A percentile compares a stretch with the other conserved stretches of the same genome.
Evolutionary conservation across 177 flowering plant species (phyloP).

Genomic region (Tripterygium wilfordii): DNA sequence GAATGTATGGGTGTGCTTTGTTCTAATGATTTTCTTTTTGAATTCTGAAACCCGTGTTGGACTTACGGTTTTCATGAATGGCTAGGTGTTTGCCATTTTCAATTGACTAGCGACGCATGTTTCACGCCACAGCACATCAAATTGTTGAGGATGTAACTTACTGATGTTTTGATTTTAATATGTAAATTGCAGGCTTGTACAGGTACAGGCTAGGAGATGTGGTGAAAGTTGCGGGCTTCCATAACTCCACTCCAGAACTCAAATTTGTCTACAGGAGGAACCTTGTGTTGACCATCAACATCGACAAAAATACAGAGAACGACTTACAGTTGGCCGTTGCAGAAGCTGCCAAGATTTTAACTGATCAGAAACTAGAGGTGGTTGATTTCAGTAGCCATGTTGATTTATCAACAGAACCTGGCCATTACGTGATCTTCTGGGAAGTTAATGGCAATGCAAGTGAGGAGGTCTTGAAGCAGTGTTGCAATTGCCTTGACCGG

Average conservation of each 20-base stretch:
- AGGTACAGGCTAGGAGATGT: conserved; percentile 87
- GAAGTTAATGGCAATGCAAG: conserved; percentile 59
- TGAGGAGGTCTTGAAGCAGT: conserved; percentile 44
- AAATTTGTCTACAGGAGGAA: conserved; percentile 72
- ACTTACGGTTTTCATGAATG: too few relatives aligned
- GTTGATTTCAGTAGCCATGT: conserved; percentile 74
- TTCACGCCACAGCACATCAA: too few relatives aligned
- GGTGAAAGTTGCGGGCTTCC: conserved; percentile 74
- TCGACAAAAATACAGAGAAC: conserved; percentile 93
- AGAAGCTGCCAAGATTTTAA: conserved; percentile 41
- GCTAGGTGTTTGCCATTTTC: too few relatives aligned
- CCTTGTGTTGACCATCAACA: conserved; percentile 64
- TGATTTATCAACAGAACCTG: conserved; percentile 56
- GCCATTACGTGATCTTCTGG: conserved; percentile 87
- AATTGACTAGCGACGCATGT: too few relatives aligned
- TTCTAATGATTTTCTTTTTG: too few relatives aligned
- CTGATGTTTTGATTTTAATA: too few relatives aligned
- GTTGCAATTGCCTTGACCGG: conserved; percentile 67
- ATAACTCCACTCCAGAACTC: conserved; percentile 77
- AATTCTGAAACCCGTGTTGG: too few relatives aligned
- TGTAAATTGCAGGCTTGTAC: conserved; percentile 63
- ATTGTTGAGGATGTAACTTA: too few relatives aligned
- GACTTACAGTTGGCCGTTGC: conserved; percentile 78
- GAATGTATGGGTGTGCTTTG: too few relatives aligned
- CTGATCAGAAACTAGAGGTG: conserved; percentile 49